Evolutionary conservation across 2,329 filamentous ascomycete genomes (phyloP), one percentile per base, ranked within the genome.

Genomic region (Chaetomium globosum): DNA sequence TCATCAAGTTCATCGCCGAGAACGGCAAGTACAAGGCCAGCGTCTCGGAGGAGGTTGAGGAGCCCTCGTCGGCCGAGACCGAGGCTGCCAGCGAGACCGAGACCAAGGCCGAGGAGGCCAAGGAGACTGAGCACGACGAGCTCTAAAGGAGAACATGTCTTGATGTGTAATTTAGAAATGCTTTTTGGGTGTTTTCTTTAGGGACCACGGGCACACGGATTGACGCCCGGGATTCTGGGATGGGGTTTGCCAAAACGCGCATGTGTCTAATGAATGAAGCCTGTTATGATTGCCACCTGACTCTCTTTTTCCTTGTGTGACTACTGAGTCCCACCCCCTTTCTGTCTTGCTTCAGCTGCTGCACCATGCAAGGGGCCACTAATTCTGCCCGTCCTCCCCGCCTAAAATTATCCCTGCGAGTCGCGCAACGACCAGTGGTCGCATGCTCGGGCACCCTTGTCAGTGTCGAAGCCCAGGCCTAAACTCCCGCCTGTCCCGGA

Each of bases 1-100:
- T 99, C 67, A 89, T 91, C 75, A 85, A 89, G 74, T 99, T 99
- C 83, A 86, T 99, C 79, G 89, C 92, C 81, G 93, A 97, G 84
- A 96, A 95, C 79, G 95, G 95, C 80, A 95, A 93, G 81, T 86
- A 96, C 85, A 88, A 90, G 80, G 87, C 91, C 70, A 87, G 89
- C 73, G 87, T 89, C 68, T 79, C 82, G 63, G 81, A 83, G 71
- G 84, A 85, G 71, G 77, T 79, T 43, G 81, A 82, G 65, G 83
- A 85, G 72, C 83, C 88, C 76, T 75, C 78, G 46, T 79, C 51
- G 33, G 36, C 62, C 7, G 49, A 55, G 46, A 39, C 31, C 33
- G 59, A 65, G 64, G 16, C 59, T n/a, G 56, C 59, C 60, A 53
- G 23, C 31, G 63, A 65, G 79, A 77, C 82, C 71, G 46, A 48